Evolutionary conservation across 2,329 filamentous ascomycete species (phyloP), one percentile per base, ranked within the genome.

Genomic region (Aschersonia sp.): DNA sequence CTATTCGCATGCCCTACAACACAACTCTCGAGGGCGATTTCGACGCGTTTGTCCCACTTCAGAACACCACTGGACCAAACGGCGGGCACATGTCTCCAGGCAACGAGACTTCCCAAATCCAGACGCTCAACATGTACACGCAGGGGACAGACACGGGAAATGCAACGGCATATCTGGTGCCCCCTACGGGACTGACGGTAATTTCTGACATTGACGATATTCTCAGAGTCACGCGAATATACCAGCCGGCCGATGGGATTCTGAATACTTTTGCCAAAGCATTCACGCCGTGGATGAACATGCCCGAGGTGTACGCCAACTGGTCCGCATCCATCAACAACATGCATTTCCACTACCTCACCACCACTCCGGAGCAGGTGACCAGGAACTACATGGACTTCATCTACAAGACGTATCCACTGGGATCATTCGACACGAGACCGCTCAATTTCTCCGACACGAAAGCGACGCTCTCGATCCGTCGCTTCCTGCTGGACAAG

Each of bases 131-230:
- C 54, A 72, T 85, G 31, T 81, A 82, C 56, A 73, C 80, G 4
- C 73, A 81, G 48, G 81, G 79, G 5, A 79, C 77, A 2, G 59
- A 72, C 42, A 76, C 74, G 1, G 84, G 84, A 47, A 89, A 89
- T 55, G 75, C 81, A 5, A 89, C 84, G 1, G 81, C 83, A 0
- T 89, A 86, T 58, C 74, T 89, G 1, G 83, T 89, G 0, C 84
- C 85, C 0, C 68, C 77, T 0, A 68, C 71, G 11, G 85, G 85
- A 14, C 64, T 87, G 29, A 88, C 84, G 1, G 71, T 89, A 50
- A 68, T 89, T 54, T 84, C 79, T 1, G 85, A 89, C 56, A 85
- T 89, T 51, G 84, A 88, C 54, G 85, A 89, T 57, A 87, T 87
- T 49, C 73, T 88, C 0, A 79, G 84, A n/a, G 67, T 88, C 1